A percentile compares a stretch with the other conserved stretches of the same genome.
phyloP scores from a whole-genome alignment of 768 basidiomycete species.

The Mycena amicta region DNA sequence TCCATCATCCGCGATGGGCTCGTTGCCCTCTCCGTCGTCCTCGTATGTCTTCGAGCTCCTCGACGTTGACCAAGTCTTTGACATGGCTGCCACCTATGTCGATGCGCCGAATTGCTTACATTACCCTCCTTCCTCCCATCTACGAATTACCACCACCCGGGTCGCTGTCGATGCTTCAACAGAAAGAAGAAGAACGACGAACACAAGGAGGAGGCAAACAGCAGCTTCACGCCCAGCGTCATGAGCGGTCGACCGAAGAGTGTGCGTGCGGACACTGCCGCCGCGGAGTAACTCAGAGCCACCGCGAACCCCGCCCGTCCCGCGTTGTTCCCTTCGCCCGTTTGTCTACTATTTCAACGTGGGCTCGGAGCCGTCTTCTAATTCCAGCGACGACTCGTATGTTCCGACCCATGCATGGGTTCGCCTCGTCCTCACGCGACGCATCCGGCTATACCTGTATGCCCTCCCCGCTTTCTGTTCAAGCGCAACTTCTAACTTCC shows the following conservation, averaged over 20 bases:
- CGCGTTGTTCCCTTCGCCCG: neutral
- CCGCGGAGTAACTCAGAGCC: neutral
- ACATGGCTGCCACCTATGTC: neutral
- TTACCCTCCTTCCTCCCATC: neutral
- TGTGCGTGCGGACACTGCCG: neutral
- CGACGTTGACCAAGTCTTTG: neutral
- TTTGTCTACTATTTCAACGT: neutral
- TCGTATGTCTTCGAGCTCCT: too few species aligned
- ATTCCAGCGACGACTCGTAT: neutral
- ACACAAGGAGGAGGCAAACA: too few species aligned
- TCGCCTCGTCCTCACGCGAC: slow-evolving; percentile 1
- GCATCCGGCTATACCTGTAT: too few species aligned
- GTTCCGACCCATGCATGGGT: neutral
- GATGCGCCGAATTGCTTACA: neutral
- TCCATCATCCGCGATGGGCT: too few species aligned
- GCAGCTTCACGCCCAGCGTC: too few species aligned
- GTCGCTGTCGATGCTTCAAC: too few species aligned
- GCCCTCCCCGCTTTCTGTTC: too few species aligned
- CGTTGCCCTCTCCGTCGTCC: too few species aligned
- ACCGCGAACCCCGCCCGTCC: neutral
- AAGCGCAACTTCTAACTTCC: too few species aligned
- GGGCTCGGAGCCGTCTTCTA: neutral
- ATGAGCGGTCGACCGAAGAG: neutral
- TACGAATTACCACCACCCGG: too few species aligned
- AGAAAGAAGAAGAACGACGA: too few species aligned